phyloP scores from a whole-genome alignment of 208 protist genomes.

The Trypanosoma rangeli region DNA sequence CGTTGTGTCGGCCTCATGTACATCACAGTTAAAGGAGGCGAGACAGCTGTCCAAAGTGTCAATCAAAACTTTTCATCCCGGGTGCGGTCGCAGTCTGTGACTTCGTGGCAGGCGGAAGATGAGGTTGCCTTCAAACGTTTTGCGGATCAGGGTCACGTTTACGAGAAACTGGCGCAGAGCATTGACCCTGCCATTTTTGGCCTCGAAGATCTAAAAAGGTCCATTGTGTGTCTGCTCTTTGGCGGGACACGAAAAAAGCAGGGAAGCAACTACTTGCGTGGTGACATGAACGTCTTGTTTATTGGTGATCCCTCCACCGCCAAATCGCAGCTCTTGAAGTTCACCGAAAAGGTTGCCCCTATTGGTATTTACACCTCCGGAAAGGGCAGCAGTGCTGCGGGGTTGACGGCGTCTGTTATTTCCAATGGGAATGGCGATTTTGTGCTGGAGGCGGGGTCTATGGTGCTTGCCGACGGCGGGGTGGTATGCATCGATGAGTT shows the following conservation, averaged over 20 bases:
- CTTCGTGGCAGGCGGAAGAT: constrained; percentile 87
- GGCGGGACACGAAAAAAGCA: constrained; percentile 97
- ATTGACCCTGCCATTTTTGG: constrained; percentile 99
- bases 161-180: constrained; percentile 92
- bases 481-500: constrained; percentile 99
- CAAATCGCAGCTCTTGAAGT: constrained; percentile 99
- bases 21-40: constrained; percentile 42
- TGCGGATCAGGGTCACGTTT: constrained; percentile 86
- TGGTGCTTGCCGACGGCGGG: constrained; percentile 99
- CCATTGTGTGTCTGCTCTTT: constrained; percentile 97
- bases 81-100: constrained; percentile 69
- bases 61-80: constrained; percentile 90
- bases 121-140: constrained; percentile 90
- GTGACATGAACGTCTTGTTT: constrained; percentile 99
- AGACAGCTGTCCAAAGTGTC: constrained; percentile 64
- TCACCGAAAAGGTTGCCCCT: constrained; percentile 95
- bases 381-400: constrained; percentile 98
- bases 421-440: constrained; percentile 95
- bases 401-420: constrained; percentile 98
- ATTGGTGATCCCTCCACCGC: constrained; percentile 99
- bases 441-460: constrained; percentile 99
- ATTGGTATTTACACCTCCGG: constrained; percentile 99
- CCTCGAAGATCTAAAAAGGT: constrained; percentile 96
- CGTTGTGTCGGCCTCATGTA: constrained; percentile 89
- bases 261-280: constrained; percentile 96